A percentile compares a stretch with the other conserved stretches of the same genome.
Conservation (phyloP, 805 yeast genomes). For the Cyberlindnera xishuangbannaensis region DNA sequence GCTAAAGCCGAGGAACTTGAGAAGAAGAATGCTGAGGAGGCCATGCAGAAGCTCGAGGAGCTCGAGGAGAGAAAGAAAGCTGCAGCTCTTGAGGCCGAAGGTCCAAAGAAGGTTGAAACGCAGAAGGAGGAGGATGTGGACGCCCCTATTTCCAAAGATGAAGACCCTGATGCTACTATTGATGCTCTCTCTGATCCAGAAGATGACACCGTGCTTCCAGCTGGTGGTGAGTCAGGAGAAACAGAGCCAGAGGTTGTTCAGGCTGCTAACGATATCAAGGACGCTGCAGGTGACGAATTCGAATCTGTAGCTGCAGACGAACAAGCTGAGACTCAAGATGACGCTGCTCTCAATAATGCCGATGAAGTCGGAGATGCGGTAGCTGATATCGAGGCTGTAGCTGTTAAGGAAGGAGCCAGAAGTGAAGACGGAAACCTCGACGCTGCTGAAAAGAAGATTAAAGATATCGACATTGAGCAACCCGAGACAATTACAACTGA, state of each 20-base stretch:
- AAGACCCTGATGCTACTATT: constrained; percentile 10
- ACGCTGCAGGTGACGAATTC: constrained; percentile 3
- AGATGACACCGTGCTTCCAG: constrained; percentile 6
- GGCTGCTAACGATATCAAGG: constrained; percentile 2
- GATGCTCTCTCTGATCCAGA: constrained; percentile 10
- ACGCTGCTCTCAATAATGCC: too few relatives aligned
- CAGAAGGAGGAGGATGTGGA: constrained; percentile 1
- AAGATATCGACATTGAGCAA: background rate
- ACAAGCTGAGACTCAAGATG: too few relatives aligned
- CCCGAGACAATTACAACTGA: constrained; percentile 2
- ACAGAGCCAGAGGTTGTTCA: constrained; percentile 2
- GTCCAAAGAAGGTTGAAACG: constrained; percentile 8
- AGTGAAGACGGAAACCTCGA: background rate
- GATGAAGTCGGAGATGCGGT: background rate
- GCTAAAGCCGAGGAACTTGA: constrained; percentile 6
- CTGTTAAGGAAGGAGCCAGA: too few relatives aligned
- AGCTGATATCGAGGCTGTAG: background rate
- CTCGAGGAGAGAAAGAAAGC: constrained; percentile 12
- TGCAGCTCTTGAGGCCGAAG: constrained; percentile 13
- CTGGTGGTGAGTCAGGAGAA: constrained; percentile 3
- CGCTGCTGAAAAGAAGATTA: background rate
- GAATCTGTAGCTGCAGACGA: constrained; percentile 4
- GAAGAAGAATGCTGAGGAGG: constrained; percentile 8
- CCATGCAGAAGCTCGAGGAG: constrained; percentile 9
- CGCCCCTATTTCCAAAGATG: background rate